Evolutionary conservation across 352 stramenopile species (phyloP).

Genomic region (Globisporangium mamillatum): DNA sequence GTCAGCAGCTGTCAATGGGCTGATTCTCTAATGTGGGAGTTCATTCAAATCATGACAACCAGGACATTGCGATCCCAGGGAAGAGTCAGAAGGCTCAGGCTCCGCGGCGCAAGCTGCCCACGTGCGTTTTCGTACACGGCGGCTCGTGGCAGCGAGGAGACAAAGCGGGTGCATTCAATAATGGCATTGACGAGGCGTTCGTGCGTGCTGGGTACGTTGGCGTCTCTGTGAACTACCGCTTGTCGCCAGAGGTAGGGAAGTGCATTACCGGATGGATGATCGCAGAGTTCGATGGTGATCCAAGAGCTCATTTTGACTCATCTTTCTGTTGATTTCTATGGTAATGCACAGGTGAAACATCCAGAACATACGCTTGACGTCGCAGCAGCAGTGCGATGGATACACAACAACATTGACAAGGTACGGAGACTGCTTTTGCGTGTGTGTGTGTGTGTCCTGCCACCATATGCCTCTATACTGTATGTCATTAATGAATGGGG

Average conservation of each 20-base stretch:
- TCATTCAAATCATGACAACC: background rate
- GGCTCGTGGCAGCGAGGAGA: constrained; percentile 83
- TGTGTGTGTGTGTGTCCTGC: background rate
- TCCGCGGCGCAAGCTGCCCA: constrained; percentile 37
- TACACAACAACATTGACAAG: constrained; percentile 66
- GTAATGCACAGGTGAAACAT: constrained; percentile 35
- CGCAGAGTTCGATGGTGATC: background rate
- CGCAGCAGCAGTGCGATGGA: constrained; percentile 55
- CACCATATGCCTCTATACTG: background rate
- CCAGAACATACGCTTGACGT: constrained; percentile 69
- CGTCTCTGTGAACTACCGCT: constrained; percentile 77
- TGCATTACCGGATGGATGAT: background rate
- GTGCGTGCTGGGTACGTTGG: constrained; percentile 49
- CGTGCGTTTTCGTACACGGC: constrained; percentile 81
- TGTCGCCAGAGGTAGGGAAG: constrained; percentile 63
- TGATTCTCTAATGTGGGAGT: background rate
- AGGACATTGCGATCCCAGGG: constrained; percentile 66
- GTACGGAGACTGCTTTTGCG: constrained; percentile 19
- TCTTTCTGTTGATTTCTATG: background rate
- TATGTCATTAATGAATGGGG: background rate
- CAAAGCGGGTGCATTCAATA: constrained; percentile 65
- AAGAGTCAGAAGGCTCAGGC: constrained; percentile 16
- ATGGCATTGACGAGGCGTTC: constrained; percentile 59
- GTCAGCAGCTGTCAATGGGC: background rate
- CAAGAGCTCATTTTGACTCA: background rate